Evolutionary conservation across 2,329 filamentous ascomycete genomes (phyloP).

Genomic region (Metarhizium humberi): DNA sequence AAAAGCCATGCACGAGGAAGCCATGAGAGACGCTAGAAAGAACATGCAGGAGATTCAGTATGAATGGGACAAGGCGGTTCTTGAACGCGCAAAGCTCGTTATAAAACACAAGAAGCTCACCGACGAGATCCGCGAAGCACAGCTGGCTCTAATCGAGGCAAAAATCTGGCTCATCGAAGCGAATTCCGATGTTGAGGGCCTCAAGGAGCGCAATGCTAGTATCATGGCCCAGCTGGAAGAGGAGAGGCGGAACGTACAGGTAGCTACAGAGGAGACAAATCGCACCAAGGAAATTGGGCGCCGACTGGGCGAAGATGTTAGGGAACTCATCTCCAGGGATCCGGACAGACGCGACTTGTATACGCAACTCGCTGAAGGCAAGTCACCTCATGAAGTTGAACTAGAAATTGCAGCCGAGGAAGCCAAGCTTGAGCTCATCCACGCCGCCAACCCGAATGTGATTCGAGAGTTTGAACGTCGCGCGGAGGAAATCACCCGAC

Average conservation of each 20-base stretch:
- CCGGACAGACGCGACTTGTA: slow-evolving; percentile 32
- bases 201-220: slow-evolving; percentile 56
- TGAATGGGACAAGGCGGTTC: slow-evolving; percentile 43
- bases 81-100: slow-evolving; percentile 46
- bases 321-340: slow-evolving; percentile 28
- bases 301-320: slow-evolving; percentile 24
- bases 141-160: slow-evolving; percentile 57
- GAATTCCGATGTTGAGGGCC: slow-evolving; percentile 62
- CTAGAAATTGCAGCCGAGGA: slow-evolving; percentile 65
- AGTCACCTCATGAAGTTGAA: slow-evolving; percentile 55
- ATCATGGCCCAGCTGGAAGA: slow-evolving; percentile 44
- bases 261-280: slow-evolving; percentile 30
- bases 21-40: slow-evolving; percentile 22
- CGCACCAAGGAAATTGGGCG: slow-evolving; percentile 23
- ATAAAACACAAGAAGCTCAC: slow-evolving; percentile 50
- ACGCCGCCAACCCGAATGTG: slow-evolving; percentile 65
- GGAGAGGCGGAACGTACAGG: slow-evolving; percentile 26
- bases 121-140: slow-evolving; percentile 49
- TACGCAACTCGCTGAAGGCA: slow-evolving; percentile 33
- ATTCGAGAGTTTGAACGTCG: slow-evolving; percentile 71
- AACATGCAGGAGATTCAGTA: slow-evolving; percentile 39
- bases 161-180: slow-evolving; percentile 71
- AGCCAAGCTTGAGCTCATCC: slow-evolving; percentile 69
- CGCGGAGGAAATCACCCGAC: slow-evolving; percentile 56
- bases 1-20: slow-evolving; percentile 20